phyloP scores from a whole-genome alignment of 441 rosid genomes.

The Adansonia madagascariensis region DNA sequence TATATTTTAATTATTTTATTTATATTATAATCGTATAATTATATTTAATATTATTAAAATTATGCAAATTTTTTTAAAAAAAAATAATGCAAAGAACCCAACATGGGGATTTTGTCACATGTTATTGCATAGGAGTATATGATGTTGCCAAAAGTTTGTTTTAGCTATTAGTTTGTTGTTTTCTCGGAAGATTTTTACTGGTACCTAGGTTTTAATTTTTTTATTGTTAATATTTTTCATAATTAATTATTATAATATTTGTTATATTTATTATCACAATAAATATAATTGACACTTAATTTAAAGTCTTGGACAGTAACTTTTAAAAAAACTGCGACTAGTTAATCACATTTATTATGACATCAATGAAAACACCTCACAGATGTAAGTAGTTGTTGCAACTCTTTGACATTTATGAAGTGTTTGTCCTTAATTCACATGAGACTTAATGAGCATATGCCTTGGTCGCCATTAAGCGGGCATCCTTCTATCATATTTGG shows the following conservation, averaged over 20 bases:
- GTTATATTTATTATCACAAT: no score
- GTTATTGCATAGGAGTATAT: conserved; percentile 25
- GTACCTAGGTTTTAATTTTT: no score
- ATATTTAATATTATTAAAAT: no score
- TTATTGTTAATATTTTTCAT: background rate
- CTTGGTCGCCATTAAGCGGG: conserved; percentile 7
- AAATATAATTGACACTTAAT: no score
- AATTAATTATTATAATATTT: no score
- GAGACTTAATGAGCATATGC: conserved; percentile 9
- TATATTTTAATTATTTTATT: no score
- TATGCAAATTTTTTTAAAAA: no score
- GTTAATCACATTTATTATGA: background rate
- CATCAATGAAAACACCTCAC: background rate
- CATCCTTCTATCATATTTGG: background rate
- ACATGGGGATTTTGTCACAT: conserved; percentile 41
- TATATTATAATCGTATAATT: no score
- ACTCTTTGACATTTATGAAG: conserved; percentile 19
- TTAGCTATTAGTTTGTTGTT: conserved; percentile 15
- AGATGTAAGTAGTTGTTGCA: background rate
- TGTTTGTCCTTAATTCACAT: conserved; percentile 6
- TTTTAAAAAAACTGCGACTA: background rate
- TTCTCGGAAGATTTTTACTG: background rate
- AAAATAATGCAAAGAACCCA: conserved; percentile 8
- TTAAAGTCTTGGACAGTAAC: background rate
- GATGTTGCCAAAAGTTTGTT: conserved; percentile 32